Percentiles rank a stretch among this genome's conserved stretches.
These are phyloP conservation scores for Papiliotrema nemorosa DNA, from an alignment of 1,284 basidiomycete genomes.

Conservation along the genomic window DNA sequence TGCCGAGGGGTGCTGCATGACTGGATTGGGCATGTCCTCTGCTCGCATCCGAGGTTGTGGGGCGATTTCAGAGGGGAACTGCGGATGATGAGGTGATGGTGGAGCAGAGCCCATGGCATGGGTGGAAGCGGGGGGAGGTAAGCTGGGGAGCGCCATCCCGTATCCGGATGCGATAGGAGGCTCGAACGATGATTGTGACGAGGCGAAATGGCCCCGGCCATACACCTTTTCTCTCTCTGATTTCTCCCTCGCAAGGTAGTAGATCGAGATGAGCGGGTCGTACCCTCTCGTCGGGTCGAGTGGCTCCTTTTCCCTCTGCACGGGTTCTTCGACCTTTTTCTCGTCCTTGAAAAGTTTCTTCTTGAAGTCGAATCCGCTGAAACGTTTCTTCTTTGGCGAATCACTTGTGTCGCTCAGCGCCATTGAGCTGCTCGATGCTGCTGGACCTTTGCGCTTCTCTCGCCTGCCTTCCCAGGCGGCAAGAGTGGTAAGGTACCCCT, in stretches of 20 bases:
- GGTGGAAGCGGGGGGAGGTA: conserved; percentile 71
- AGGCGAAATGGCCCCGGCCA: conserved; percentile 89
- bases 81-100: conserved; percentile 51
- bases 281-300: conserved; percentile 86
- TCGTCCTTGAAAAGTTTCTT: conserved; percentile 73
- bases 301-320: conserved; percentile 44
- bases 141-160: conserved; percentile 71
- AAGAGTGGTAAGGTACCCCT: conserved; percentile 70
- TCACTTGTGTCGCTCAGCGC: conserved; percentile 27
- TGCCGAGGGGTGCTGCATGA: conserved; percentile 47
- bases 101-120: conserved; percentile 49
- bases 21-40: conserved; percentile 31
- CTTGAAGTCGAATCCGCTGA: conserved; percentile 95
- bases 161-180: conserved; percentile 53
- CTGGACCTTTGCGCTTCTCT: conserved; percentile 37
- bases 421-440: conserved; percentile 24
- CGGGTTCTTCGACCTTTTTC: conserved; percentile 42
- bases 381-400: conserved; percentile 55
- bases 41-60: conserved; percentile 40
- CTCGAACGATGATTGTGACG: conserved; percentile 66
- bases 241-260: conserved; percentile 93
- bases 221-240: conserved; percentile 89
- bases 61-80: conserved; percentile 40
- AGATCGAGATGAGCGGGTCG: conserved; percentile 93
- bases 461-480: conserved; percentile 73